phyloP scores from a whole-genome alignment of 2,329 filamentous ascomycete species.

The Pyrenochaeta sp. region DNA sequence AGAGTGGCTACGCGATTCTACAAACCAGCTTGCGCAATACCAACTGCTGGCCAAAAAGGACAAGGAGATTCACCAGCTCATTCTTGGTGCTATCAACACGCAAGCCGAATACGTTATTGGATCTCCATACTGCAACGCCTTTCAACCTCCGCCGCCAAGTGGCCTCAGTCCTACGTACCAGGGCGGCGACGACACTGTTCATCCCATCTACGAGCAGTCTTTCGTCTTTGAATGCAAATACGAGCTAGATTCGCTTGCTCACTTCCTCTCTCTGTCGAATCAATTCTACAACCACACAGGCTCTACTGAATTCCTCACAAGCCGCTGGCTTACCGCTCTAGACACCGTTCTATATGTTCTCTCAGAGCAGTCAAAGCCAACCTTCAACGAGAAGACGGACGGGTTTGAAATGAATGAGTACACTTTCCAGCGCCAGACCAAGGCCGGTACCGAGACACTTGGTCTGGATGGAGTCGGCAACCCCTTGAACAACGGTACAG shows the following conservation, averaged over 20 bases:
- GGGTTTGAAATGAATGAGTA: slow-evolving; percentile 78
- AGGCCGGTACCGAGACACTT: slow-evolving; percentile 87
- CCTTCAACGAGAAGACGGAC: slow-evolving; percentile 75
- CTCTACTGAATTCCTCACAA: slow-evolving; percentile 79
- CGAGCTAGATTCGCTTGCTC: slow-evolving; percentile 92
- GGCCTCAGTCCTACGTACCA: slow-evolving; percentile 76
- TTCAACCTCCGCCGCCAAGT: slow-evolving; percentile 90
- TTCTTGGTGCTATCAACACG: slow-evolving; percentile 94
- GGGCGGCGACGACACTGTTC: slow-evolving; percentile 83
- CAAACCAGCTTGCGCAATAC: slow-evolving; percentile 92
- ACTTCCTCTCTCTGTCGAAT: slow-evolving; percentile 86
- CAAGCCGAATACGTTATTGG: slow-evolving; percentile 94
- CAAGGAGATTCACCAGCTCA: slow-evolving; percentile 76
- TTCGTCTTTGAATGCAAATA: slow-evolving; percentile 99
- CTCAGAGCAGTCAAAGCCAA: slow-evolving; percentile 79
- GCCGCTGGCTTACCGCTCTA: slow-evolving; percentile 81
- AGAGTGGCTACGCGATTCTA: slow-evolving; percentile 91
- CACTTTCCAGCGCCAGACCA: slow-evolving; percentile 84
- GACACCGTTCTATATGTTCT: slow-evolving; percentile 77
- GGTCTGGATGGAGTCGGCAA: slow-evolving; percentile 87
- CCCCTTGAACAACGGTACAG: slow-evolving; percentile 83
- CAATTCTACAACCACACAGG: slow-evolving; percentile 84
- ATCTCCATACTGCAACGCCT: slow-evolving; percentile 97
- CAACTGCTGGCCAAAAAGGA: slow-evolving; percentile 86
- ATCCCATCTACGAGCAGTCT: slow-evolving; percentile 83